Percentiles rank a stretch among this genome's conserved stretches.
Evolutionary conservation across 352 stramenopile species (phyloP).

Genomic region (Globisporangium echinulatum): DNA sequence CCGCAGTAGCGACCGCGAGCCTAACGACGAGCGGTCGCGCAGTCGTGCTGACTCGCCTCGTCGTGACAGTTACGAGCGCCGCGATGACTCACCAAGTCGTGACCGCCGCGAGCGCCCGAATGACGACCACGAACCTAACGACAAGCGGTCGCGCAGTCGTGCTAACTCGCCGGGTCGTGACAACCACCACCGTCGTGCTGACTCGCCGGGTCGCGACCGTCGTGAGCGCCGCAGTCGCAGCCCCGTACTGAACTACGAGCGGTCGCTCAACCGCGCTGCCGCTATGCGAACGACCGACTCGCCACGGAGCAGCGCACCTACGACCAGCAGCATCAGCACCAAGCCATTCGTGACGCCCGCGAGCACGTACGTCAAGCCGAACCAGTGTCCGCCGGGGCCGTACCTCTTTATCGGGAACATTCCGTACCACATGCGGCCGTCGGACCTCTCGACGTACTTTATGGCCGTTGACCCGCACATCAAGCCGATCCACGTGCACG

Average conservation of each 20-base stretch:
- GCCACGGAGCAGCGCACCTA: background rate
- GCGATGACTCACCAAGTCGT: too few species aligned
- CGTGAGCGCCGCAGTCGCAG: background rate
- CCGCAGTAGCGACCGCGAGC: background rate
- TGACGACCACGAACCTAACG: too few species aligned
- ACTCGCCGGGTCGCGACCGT: too few species aligned
- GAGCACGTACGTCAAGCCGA: conserved; percentile 11
- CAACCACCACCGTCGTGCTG: too few species aligned
- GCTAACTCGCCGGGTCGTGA: too few species aligned
- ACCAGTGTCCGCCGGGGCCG: conserved; percentile 50
- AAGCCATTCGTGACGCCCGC: background rate
- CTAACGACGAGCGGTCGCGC: background rate
- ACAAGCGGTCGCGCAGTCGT: too few species aligned
- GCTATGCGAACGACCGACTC: too few species aligned
- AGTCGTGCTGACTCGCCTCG: too few species aligned
- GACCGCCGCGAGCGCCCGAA: too few species aligned
- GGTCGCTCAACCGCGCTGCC: background rate
- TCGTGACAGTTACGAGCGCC: too few species aligned
- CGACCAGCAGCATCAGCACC: too few species aligned
- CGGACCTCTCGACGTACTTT: conserved; percentile 53
- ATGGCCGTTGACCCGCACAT: conserved; percentile 40
- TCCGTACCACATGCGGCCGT: conserved; percentile 24
- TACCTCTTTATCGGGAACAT: conserved; percentile 75
- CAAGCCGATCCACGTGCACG: conserved; percentile 37
- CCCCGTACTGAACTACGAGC: background rate